Base-by-base conservation (phyloP, 768 basidiomycete genomes). In the Postia placenta region DNA sequence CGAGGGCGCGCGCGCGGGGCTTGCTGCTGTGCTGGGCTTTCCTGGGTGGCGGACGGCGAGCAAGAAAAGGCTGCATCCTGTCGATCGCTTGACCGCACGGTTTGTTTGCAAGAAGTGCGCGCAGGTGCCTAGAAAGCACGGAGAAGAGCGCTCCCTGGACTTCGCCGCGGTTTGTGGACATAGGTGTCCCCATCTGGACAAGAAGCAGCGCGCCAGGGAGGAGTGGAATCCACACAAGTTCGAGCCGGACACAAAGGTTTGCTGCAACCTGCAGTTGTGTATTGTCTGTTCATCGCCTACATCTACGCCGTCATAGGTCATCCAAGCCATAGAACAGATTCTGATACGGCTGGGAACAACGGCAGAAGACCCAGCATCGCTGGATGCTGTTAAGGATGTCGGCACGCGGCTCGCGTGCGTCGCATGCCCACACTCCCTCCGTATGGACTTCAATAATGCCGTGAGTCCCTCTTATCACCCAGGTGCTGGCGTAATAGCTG, bases 151-250 rank as follows among this genome's bases (percentile, higher is more conserved):
- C 24, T 77, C 78, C 56, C 63, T 87, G 44, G 75, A 80, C 57
- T 82, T 83, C 50, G 66, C 62, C 9, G 77, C 71, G 2, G 83
- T 74, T 2, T 87, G 83, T 62, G 66, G 64, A 35, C 86, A 88
- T 55, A 63, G 71, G 20, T 89, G 86, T 59, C 52, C 49, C n/a
- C 43, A 38, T 20, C 33, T 52, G 25, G 50, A 48, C 4, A 62
- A 59, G 53, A 67, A 67, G 53, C 60, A 59, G 52, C 54, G 41
- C 49, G 46, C 44, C 22, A 56, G 54, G 23, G 60, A 63, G 50
- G 58, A 49, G 3, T 87, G 83, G 83, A 67, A 57, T 23, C 69
- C 76, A 0, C 64, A 68, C 2, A 61, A 72, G 12, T 88, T 88
- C 51, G 66, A 69, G n/a, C 76, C 71, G 47, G 84, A 87, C 59